Evolutionary conservation across 805 yeast genomes (phyloP).

Genomic region (Metschnikowia peoriensis): DNA sequence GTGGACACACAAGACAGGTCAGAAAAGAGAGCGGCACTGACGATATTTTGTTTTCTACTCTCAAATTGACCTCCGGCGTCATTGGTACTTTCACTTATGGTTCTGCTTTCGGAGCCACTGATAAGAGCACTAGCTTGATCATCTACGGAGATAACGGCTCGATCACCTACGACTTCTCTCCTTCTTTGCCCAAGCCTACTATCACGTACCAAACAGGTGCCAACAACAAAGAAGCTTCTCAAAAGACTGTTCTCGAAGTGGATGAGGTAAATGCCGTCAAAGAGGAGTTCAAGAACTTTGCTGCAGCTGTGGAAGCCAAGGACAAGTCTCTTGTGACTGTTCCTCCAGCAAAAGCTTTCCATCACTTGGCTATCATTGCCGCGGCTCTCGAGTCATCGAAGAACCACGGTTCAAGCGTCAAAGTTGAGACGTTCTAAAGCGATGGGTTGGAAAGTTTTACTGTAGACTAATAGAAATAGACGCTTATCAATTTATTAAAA

Average conservation of each 20-base stretch:
- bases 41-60: conserved; percentile 73
- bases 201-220: conserved; percentile 35
- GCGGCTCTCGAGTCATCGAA: conserved; percentile 76
- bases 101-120: conserved; percentile 81
- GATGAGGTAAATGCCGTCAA: conserved; percentile 44
- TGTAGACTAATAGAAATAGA: neutral
- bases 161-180: conserved; percentile 62
- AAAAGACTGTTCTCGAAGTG: conserved; percentile 38
- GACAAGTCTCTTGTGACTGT: conserved; percentile 58
- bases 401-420: conserved; percentile 49
- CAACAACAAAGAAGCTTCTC: conserved; percentile 49
- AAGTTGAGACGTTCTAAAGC: conserved; percentile 34
- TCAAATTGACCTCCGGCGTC: conserved; percentile 56
- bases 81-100: conserved; percentile 89
- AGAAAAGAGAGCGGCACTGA: conserved; percentile 77
- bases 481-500: neutral
- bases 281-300: conserved; percentile 50
- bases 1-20: conserved; percentile 77
- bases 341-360: conserved; percentile 81
- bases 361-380: conserved; percentile 86
- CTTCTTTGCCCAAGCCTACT: conserved; percentile 38
- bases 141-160: conserved; percentile 83
- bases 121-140: conserved; percentile 61
- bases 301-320: conserved; percentile 55
- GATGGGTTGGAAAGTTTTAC: neutral